A percentile compares a stretch with the other conserved stretches of the same genome.
phyloP scores from a whole-genome alignment of 2,329 filamentous ascomycete genomes.

The Cladosporium sphaerospermum region DNA sequence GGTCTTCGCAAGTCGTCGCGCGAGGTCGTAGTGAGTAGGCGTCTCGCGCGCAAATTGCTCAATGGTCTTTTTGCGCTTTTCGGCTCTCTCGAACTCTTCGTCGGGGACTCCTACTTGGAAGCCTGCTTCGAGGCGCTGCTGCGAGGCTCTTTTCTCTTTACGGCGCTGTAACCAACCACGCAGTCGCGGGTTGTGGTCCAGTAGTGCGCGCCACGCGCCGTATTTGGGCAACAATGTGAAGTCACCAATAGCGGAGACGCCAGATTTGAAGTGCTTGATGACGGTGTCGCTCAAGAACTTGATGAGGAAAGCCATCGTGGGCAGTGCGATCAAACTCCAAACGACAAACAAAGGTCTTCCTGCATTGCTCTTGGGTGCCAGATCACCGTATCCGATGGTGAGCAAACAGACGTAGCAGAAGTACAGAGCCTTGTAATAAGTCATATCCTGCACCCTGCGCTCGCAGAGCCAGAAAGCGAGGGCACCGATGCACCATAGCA shows the following conservation, averaged over 20 bases:
- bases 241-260: conserved; percentile 55
- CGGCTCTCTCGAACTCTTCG: conserved; percentile 17
- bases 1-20: conserved; percentile 57
- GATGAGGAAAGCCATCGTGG: conserved; percentile 82
- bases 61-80: conserved; percentile 26
- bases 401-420: conserved; percentile 78
- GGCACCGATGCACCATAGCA: conserved; percentile 77
- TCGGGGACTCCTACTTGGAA: conserved; percentile 37
- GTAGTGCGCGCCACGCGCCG: conserved; percentile 49
- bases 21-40: conserved; percentile 54
- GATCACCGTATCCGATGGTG: conserved; percentile 83
- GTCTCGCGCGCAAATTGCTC: conserved; percentile 41
- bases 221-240: conserved; percentile 59
- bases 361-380: conserved; percentile 67
- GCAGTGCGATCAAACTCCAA: conserved; percentile 79
- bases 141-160: conserved; percentile 20
- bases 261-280: conserved; percentile 59
- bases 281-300: conserved; percentile 80
- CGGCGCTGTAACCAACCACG: conserved; percentile 33
- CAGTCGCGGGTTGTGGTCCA: conserved; percentile 44
- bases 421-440: conserved; percentile 76
- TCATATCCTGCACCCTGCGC: conserved; percentile 48
- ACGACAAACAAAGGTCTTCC: conserved; percentile 88
- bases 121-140: conserved; percentile 40
- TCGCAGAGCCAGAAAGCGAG: conserved; percentile 65